phyloP scores from a whole-genome alignment of 495 filamentous ascomycete species.

The Penicillium tannophilum region DNA sequence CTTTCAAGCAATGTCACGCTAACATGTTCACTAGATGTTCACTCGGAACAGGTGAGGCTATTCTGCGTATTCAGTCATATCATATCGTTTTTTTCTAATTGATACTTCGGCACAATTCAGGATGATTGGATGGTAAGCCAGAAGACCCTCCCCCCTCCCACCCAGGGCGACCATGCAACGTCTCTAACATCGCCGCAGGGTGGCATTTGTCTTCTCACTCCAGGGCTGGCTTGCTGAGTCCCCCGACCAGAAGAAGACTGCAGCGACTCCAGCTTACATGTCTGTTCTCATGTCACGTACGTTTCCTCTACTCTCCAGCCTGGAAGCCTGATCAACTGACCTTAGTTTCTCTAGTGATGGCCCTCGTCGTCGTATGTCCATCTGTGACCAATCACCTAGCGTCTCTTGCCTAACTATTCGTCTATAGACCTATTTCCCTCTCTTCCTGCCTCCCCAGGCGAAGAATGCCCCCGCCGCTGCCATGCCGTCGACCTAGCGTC shows the following conservation, averaged over 20 bases:
- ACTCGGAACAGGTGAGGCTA: slow-evolving; percentile 76
- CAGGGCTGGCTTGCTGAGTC: slow-evolving; percentile 87
- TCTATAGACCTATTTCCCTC: slow-evolving; percentile 72
- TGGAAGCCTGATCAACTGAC: slow-evolving; percentile 18
- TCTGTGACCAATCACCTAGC: not conserved
- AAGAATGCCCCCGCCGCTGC: slow-evolving; percentile 41
- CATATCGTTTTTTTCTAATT: slow-evolving; percentile 9
- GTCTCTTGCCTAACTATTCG: slow-evolving; percentile 1
- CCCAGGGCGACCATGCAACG: not conserved
- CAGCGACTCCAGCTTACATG: slow-evolving; percentile 78
- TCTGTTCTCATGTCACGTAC: slow-evolving; percentile 82
- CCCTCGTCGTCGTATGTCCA: slow-evolving; percentile 65
- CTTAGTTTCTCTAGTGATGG: slow-evolving; percentile 60
- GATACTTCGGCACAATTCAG: slow-evolving; percentile 27
- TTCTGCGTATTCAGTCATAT: not conserved
- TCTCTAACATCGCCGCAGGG: slow-evolving; percentile 54
- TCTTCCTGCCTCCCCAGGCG: slow-evolving; percentile 71
- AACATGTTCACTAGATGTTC: slow-evolving; percentile 65
- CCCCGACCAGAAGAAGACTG: slow-evolving; percentile 67
- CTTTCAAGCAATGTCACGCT: slow-evolving; percentile 15
- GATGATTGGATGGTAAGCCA: slow-evolving; percentile 76
- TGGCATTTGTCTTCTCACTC: slow-evolving; percentile 77
- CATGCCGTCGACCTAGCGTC: slow-evolving; percentile 43
- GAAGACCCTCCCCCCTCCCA: not conserved
- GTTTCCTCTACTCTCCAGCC: slow-evolving; percentile 30